Conservation (phyloP, 169 alveolate species). For the Plasmodium ovale region DNA sequence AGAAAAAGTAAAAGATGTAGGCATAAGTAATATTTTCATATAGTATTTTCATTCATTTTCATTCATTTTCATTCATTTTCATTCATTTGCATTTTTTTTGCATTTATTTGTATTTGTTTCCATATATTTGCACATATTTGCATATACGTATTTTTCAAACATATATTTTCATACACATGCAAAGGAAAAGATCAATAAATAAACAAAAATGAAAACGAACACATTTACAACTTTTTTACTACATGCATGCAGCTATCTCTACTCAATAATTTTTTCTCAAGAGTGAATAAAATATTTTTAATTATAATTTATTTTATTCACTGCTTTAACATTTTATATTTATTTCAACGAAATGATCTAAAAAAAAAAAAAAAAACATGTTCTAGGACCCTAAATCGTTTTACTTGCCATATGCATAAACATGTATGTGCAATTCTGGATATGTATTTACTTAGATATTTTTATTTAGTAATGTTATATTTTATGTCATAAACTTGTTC, state of each 20-base stretch:
- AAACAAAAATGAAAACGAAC: conserved; percentile 4
- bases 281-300: neutral
- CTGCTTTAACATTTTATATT: neutral
- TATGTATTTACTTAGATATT: no score
- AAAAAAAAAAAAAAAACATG: conserved; percentile 1
- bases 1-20: no score
- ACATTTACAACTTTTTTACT: conserved; percentile 32
- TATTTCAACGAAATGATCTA: conserved; percentile 19
- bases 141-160: neutral
- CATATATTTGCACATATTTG: neutral
- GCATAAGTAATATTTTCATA: no score
- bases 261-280: conserved; percentile 8
- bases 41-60: no score
- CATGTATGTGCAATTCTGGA: no score
- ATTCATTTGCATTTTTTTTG: no score
- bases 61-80: no score
- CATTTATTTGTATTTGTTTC: no score
- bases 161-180: neutral
- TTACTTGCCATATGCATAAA: neutral
- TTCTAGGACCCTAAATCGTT: conserved; percentile 5
- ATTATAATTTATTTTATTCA: neutral
- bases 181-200: neutral
- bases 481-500: no score
- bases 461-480: no score
- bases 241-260: conserved; percentile 21